Base-by-base conservation (phyloP, 768 basidiomycete species). In the Leccinellum albellum region DNA sequence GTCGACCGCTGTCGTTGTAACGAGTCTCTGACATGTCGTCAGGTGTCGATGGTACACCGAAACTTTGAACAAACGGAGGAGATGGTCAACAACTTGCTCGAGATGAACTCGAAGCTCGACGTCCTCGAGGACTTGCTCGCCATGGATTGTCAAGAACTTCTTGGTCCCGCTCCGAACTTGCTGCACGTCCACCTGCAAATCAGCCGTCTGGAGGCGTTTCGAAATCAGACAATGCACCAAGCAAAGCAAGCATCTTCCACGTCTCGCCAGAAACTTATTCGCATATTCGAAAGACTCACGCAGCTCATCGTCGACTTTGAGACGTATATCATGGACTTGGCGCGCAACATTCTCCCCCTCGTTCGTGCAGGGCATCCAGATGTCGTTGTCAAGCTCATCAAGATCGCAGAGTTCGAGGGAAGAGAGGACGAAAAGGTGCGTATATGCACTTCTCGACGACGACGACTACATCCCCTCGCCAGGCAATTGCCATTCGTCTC, bases 21-120 rank as follows among this genome's bases (percentile, higher is more conserved):
- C 4, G 9, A 23, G 21, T 10, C 42, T 44, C 9, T 23, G n/a
- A 20, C n/a, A n/a, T n/a, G 12, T 50, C n/a, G 32, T 3, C 55
- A 98, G 94, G 94, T 97, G 3, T 98, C 96, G 6, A 85, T 90
- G 78, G 90, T 98, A 2, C 96, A 98, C 71, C 83, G 95, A 8
- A 94, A 96, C 69, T 95, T 98, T 64, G 85, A 93, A 60, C 90
- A 91, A 54, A 97, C 94, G 1, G 91, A 95, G 69, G 94, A 96
- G 62, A 95, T 97, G 86, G 89, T 98, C 61, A 86, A 87, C 63
- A 96, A 95, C 66, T 81, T 98, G 42, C 78, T 92, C n/a, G 89
- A 91, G 51, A 97, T 98, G 91, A 87, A 88, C 61, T 78, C 86
- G 23, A 88, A 89, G 68, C 83, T 98, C 15, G 86, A 89, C 62